phyloP scores from a whole-genome alignment of 352 stramenopile species.

The Detonula confervacea region DNA sequence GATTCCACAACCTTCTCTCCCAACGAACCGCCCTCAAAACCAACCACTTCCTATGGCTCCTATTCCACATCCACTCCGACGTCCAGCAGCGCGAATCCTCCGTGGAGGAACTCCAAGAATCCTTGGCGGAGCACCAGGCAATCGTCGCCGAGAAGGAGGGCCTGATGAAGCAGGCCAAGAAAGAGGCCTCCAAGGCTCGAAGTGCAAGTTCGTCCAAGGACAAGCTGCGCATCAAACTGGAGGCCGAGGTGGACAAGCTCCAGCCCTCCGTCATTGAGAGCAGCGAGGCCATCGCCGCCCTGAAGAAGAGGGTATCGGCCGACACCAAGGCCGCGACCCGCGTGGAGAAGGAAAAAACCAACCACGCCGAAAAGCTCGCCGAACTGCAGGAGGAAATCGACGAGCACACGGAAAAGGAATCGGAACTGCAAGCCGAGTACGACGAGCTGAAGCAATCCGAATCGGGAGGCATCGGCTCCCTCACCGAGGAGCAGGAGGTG shows the following conservation, averaged over 20 bases:
- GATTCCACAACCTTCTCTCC: constrained; percentile 72
- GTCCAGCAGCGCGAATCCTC: constrained; percentile 80
- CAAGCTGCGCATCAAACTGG: constrained; percentile 70
- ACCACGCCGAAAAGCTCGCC: constrained; percentile 63
- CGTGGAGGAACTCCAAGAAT: constrained; percentile 58
- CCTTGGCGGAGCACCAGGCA: constrained; percentile 50
- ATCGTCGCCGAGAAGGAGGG: constrained; percentile 56
- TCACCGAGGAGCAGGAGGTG: constrained; percentile 86
- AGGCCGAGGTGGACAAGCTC: constrained; percentile 65
- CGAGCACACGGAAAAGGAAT: constrained; percentile 86
- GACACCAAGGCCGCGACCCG: constrained; percentile 64
- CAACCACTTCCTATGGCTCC: constrained; percentile 95
- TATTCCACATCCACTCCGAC: constrained; percentile 94
- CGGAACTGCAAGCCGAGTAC: constrained; percentile 90
- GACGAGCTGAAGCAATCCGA: constrained; percentile 88
- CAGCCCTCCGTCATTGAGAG: constrained; percentile 75
- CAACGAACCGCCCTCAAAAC: constrained; percentile 83
- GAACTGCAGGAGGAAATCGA: constrained; percentile 74
- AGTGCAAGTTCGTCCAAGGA: constrained; percentile 60
- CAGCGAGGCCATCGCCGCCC: constrained; percentile 73
- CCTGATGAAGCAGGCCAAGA: constrained; percentile 81
- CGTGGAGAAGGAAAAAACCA: constrained; percentile 64
- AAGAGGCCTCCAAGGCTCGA: constrained; percentile 78
- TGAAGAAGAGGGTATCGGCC: constrained; percentile 68
- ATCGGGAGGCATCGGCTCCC: constrained; percentile 36